Base-by-base conservation (phyloP, 2,329 filamentous ascomycete species). In the Pestalotiopsis sp. region DNA sequence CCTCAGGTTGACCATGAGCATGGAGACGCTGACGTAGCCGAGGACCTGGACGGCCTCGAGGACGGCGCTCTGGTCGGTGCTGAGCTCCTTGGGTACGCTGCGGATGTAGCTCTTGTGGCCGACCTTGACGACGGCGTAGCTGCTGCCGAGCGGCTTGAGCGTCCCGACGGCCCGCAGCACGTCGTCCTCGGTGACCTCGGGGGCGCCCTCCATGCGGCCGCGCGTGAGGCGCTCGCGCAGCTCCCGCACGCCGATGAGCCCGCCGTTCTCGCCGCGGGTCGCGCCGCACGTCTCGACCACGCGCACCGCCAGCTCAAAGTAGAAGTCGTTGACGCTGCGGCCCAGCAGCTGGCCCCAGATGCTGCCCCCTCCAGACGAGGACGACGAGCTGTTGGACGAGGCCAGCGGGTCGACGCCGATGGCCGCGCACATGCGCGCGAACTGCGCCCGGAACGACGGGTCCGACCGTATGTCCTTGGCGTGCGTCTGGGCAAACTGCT, bases 391-490 rank as follows among this genome's bases (percentile, higher is more conserved):
- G 61, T 81, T 83, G 79, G 79, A 82, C 68, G 87, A 90, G n/a
- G 94, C 94, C 20, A 99, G 86, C 2, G 96, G 97, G 80, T 99
- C 96, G 13, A 99, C 94, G 63, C 96, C 96, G 73, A 99, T 98
- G 71, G 95, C 94, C 76, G 94, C 90, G 83, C 96, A 99, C 96
- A 99, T 99, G 79, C 95, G 94, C 3, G 96, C 95, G 78, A 99
- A 99, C 81, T 99, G 95, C 41, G 95, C 94, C 70, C 96, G 93
- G 81, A 99, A 99, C 9, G 90, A 92, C 5, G 96, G 96, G 79
- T 98, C 95, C 2, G 94, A 97, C 72, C 95, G 95, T 70, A 99
- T 99, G 76, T 97, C 96, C 78, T 95, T 94, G 74, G 92, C 93
- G 86, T 99, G 96, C 64, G 95, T 97, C 77, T 95, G 88, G 59